phyloP scores from a whole-genome alignment of 306 rosid genomes.

The Corylus avellana region DNA sequence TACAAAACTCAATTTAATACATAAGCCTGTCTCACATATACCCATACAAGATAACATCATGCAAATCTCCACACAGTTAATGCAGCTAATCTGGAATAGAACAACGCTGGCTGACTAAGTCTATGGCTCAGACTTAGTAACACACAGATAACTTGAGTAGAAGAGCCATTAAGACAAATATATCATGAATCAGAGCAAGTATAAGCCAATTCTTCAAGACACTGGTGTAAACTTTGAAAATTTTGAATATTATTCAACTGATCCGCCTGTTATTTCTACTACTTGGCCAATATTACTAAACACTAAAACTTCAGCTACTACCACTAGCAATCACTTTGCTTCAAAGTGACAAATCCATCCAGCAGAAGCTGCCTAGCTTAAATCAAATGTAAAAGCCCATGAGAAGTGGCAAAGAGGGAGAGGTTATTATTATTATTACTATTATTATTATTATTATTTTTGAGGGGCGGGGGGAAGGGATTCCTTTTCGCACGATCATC shows the following conservation, averaged over 20 bases:
- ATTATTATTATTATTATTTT: no score
- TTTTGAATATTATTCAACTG: not conserved
- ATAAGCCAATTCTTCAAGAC: not conserved
- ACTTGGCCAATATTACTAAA: not conserved
- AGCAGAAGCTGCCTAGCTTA: not conserved
- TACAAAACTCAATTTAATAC: not conserved
- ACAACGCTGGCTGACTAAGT: not conserved
- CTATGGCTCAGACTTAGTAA: not conserved
- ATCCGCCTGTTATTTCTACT: not conserved
- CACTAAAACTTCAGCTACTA: not conserved
- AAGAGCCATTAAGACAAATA: not conserved
- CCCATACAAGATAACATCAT: not conserved
- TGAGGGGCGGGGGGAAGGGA: not conserved
- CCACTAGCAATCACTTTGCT: not conserved
- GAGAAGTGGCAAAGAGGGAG: not conserved
- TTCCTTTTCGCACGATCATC: not conserved
- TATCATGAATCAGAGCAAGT: not conserved
- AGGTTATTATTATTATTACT: no score
- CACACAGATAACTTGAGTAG: not conserved
- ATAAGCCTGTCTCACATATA: no score
- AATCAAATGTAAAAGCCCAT: not conserved
- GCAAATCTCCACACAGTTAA: not conserved
- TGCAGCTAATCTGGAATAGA: not conserved
- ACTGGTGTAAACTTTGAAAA: not conserved
- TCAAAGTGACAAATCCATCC: not conserved